Evolutionary conservation across 352 stramenopile genomes (phyloP).

Genomic region (Hyaloperonospora brassicae): DNA sequence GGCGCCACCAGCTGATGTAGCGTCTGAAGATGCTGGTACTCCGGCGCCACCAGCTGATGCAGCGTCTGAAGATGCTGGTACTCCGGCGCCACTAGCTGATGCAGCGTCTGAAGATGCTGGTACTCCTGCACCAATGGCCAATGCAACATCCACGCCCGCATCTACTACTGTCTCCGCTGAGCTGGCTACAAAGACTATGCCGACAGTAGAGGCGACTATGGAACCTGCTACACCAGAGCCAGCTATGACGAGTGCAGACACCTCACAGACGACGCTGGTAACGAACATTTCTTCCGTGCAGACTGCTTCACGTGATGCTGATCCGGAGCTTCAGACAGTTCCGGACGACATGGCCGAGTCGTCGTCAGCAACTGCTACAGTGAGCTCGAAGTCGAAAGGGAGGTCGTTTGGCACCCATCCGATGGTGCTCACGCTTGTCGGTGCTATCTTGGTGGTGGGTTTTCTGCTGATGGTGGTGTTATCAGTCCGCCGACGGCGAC

Average conservation of each 20-base stretch:
- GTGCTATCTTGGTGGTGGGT: conserved; percentile 54
- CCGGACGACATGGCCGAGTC: conserved; percentile 12
- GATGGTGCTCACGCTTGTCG: conserved; percentile 67
- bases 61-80: too few species aligned
- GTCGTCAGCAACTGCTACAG: conserved; percentile 12
- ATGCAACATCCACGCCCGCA: conserved; percentile 8
- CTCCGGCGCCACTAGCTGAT: too few species aligned
- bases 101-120: too few species aligned
- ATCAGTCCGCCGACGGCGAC: conserved; percentile 55
- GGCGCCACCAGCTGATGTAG: too few species aligned
- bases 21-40: too few species aligned
- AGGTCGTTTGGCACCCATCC: conserved; percentile 37
- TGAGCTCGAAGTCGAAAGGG: conserved; percentile 14
- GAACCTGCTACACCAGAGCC: conserved; percentile 6
- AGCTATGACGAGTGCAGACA: conserved; percentile 4
- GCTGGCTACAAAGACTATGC: conserved; percentile 4
- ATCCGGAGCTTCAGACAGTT: conserved; percentile 12
- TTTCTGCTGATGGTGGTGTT: conserved; percentile 62
- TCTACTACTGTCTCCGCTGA: conserved; percentile 1
- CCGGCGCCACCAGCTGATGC: too few species aligned
- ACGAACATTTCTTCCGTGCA: conserved; percentile 9
- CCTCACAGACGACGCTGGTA: conserved; percentile 2
- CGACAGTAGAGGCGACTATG: conserved; percentile 8
- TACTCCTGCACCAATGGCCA: conserved; percentile 5
- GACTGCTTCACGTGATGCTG: conserved; percentile 6